Percentiles rank a stretch among this genome's conserved stretches.
Conservation (phyloP, 257 asterid genomes). For the Agastache rugosa region DNA sequence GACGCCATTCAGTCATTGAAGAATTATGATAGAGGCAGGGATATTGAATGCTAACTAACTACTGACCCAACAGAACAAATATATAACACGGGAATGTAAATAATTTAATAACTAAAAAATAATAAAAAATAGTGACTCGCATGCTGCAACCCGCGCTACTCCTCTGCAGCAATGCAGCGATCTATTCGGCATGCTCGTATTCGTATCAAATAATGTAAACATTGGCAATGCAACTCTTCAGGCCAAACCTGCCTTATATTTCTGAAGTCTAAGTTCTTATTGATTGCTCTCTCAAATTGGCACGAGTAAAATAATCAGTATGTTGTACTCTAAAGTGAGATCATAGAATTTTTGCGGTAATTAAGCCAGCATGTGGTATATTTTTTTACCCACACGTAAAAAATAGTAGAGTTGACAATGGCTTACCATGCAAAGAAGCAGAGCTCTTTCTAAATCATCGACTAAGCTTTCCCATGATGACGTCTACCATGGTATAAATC, state of each 20-base stretch:
- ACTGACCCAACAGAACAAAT: background rate
- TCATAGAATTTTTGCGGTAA: background rate
- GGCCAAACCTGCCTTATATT: background rate
- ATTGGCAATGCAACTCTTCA: background rate
- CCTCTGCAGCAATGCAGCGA: background rate
- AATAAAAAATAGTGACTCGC: background rate
- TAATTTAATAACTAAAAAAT: too few species aligned
- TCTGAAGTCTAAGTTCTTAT: slow-evolving; percentile 1
- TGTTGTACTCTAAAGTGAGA: slow-evolving; percentile 3
- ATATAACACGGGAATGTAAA: background rate
- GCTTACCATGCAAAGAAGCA: slow-evolving; percentile 53
- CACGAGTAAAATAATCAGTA: background rate
- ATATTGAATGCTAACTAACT: background rate
- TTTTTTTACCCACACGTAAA: background rate
- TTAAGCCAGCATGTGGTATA: background rate
- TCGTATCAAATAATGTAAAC: background rate
- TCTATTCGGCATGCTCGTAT: background rate
- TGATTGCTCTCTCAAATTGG: background rate
- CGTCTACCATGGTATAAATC: slow-evolving; percentile 40
- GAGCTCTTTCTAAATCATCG: slow-evolving; percentile 38
- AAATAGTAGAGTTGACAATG: slow-evolving; percentile 20
- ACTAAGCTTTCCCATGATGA: slow-evolving; percentile 49
- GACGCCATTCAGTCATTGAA: slow-evolving; percentile 3
- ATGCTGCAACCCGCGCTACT: background rate
- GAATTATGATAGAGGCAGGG: background rate